A percentile compares a stretch with the other conserved stretches of the same genome.
Conservation (phyloP, 805 yeast genomes). For the Grigorovia yakushimaensis region DNA sequence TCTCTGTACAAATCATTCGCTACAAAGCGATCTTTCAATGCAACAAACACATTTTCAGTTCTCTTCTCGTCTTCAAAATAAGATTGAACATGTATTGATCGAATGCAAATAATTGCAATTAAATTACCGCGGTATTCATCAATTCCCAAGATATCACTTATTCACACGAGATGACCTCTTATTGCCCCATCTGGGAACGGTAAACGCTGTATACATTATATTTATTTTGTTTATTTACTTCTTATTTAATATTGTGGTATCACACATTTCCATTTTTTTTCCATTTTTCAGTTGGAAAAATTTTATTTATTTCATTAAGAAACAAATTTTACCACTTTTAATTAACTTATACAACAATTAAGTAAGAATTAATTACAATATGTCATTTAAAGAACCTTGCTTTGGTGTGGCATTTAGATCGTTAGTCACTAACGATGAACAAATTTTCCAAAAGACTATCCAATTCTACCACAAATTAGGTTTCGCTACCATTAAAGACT, state of each 20-base stretch:
- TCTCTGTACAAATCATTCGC: too few species aligned
- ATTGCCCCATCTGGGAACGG: background rate
- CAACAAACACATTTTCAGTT: too few species aligned
- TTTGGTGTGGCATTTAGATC: constrained; percentile 49
- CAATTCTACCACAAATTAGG: constrained; percentile 55
- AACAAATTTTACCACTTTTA: background rate
- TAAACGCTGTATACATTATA: background rate
- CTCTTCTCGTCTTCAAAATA: too few species aligned
- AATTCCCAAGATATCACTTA: too few species aligned
- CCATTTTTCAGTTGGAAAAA: background rate
- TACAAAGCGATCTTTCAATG: too few species aligned
- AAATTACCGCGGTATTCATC: background rate
- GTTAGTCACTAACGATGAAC: constrained; percentile 44
- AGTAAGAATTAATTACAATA: background rate
- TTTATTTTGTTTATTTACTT: background rate
- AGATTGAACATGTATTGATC: too few species aligned
- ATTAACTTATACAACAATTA: background rate
- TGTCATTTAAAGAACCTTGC: constrained; percentile 16
- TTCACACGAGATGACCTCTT: background rate
- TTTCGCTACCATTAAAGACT: constrained; percentile 49
- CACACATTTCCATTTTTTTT: background rate
- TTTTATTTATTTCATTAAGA: background rate
- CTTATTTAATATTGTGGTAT: background rate
- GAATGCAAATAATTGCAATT: background rate
- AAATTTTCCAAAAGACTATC: constrained; percentile 37